Base-by-base conservation (phyloP, 129 eudicot genomes). In the Heracleum sosnowskyi region DNA sequence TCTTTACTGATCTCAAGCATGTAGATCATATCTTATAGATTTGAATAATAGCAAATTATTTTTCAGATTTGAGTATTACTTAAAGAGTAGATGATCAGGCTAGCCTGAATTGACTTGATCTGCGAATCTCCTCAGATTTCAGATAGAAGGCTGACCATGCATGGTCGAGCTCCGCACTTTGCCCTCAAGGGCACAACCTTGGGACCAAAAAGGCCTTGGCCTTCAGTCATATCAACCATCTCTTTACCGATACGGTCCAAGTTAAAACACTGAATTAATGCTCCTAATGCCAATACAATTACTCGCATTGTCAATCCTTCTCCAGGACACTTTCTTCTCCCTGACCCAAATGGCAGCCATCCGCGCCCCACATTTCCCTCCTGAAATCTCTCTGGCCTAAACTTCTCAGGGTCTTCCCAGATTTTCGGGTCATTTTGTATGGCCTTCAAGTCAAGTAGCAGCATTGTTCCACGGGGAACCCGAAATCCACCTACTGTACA, bases 281-380 rank as follows among this genome's bases (percentile, higher is more conserved):
- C 49, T 22, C 90, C 91, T 28, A 89, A 22, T 16, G 78, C 81
- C 80, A 81, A 57, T 2, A 86, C 82, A 68, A 83, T 34, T 3
- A 83, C 13, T 10, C 72, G 66, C 69, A 49, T 55, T 13, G 82
- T 82, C 79, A 82, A 7, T 41, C 76, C 82, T 26, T 78, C 79
- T 9, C 85, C 85, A 1, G 85, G 85, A 29, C 94, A 89, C 1
- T 34, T 73, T 64, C 94, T 84, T 79, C 91, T 83, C 33, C 91
- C 91, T 0, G 76, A 77, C 39, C 91, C 91, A 31, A 89, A 89
- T 0, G 94, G 91, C 39, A 89, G 45, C 17, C 80, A 68, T 34
- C 80, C 83, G 22, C 74, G 86, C 78, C 83, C 86, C 11, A 79
- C 72, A 5, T 69, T 42, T 3, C 22, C 82, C 66, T 74, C 76